A percentile compares a stretch with the other conserved stretches of the same genome.
Evolutionary conservation across 2,329 filamentous ascomycete species (phyloP).

Genomic region (Fusarium camptoceras): DNA sequence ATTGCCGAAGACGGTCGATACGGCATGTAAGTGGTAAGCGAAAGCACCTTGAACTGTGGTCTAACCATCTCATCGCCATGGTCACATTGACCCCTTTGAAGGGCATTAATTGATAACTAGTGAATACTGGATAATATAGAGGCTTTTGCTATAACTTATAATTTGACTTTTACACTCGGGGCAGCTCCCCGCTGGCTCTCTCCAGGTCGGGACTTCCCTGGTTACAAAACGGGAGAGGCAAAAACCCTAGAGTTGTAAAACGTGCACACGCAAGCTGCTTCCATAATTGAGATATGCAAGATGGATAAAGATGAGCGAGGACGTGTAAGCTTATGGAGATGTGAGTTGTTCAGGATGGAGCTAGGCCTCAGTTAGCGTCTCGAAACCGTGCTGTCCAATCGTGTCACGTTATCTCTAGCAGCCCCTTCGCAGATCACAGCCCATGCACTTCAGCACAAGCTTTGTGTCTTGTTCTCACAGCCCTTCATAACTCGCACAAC

Average conservation of each 20-base stretch:
- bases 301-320: slow-evolving; percentile 8
- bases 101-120: background rate
- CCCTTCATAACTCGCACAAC: slow-evolving; percentile 32
- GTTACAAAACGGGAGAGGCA: slow-evolving; percentile 20
- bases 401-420: background rate
- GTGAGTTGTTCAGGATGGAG: background rate
- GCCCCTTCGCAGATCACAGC: slow-evolving; percentile 22
- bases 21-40: slow-evolving; percentile 30
- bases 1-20: slow-evolving; percentile 24
- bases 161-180: slow-evolving; percentile 17
- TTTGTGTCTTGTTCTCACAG: background rate
- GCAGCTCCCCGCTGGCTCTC: slow-evolving; percentile 5
- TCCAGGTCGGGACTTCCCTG: slow-evolving; percentile 26
- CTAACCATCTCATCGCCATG: slow-evolving; percentile 16
- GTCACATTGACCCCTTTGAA: slow-evolving; percentile 27
- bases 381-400: slow-evolving; percentile 27
- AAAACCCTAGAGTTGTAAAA: slow-evolving; percentile 26
- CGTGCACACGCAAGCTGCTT: slow-evolving; percentile 38
- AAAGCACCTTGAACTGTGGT: slow-evolving; percentile 24
- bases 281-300: slow-evolving; percentile 16
- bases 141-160: background rate
- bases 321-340: slow-evolving; percentile 16
- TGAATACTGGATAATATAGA: background rate
- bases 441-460: slow-evolving; percentile 6
- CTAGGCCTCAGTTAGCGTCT: background rate